Base-by-base conservation (phyloP, 208 protist species). In the Porcisia hertigi region DNA sequence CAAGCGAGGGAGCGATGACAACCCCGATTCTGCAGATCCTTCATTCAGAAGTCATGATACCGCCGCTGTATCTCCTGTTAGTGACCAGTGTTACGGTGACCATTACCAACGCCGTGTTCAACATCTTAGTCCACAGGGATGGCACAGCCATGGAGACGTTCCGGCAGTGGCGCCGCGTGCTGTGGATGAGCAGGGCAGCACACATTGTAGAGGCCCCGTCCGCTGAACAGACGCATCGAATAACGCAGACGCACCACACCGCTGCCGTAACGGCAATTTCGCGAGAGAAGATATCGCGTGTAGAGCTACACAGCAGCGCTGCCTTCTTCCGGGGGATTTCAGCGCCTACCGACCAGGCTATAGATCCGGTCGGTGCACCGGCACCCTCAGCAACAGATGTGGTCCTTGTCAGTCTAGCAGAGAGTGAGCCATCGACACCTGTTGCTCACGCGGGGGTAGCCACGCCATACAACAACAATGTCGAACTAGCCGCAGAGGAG, bases 81-180 rank as follows among this genome's bases (percentile, higher is more conserved):
- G 0, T 84, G n/a, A 69, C 83, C 30, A 87, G 86, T 62, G 25
- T 92, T 52, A 79, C 67, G 25, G 77, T 78, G 49, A 82, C 73
- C 34, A 18, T 74, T 4, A 47, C 71, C 16, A 88, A 89, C 75
- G 73, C 72, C 11, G 5, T 83, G 0, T 86, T 90, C 74, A 93
- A 90, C 75, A 65, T 75, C 11, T 16, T 85, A 34, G 60, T 41
- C 8, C 77, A 80, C 41, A 41, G 62, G 0, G 69, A 77, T 45
- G 41, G 67, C 34, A 60, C 30, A 47, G 69, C 89, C 25, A 16
- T 41, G 36, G 47, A 69, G n/a, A 80, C 79, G 16, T 77, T 88
- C 41, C 62, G 75, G 53, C 76, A 71, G 67, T 87, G 84, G 82
- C 70, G 70, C 18, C 78, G 84, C 41, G 77, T 84, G 69, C 64